Conservation (phyloP, 306 rosid species). For the Trifolium fragiferum region DNA sequence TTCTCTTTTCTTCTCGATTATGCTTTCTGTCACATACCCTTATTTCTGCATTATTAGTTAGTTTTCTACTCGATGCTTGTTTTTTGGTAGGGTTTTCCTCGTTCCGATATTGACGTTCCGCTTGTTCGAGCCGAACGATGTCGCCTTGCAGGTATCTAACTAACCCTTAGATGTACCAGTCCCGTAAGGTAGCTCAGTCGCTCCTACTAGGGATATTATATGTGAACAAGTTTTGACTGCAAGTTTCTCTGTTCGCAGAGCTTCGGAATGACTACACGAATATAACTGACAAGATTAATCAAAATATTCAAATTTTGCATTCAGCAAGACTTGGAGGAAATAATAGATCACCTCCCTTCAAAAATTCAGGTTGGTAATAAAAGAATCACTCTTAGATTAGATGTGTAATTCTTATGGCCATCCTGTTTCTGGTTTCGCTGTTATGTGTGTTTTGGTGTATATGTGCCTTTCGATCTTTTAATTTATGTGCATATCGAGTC, state of each 20-base stretch:
- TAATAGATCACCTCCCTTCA: conserved; percentile 4
- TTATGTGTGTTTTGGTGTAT: not conserved
- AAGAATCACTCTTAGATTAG: too few species aligned
- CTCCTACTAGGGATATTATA: not conserved
- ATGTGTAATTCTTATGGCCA: not conserved
- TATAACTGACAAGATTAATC: conserved; percentile 72
- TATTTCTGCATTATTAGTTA: not conserved
- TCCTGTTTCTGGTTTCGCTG: not conserved
- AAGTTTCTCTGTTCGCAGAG: conserved; percentile 47
- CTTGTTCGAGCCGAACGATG: conserved; percentile 69
- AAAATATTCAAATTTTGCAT: conserved; percentile 74
- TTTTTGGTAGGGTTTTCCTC: conserved; percentile 84
- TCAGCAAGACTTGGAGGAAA: conserved; percentile 63
- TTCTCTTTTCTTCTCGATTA: not conserved
- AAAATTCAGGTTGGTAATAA: conserved; percentile 57
- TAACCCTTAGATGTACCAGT: not conserved
- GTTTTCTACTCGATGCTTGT: not conserved
- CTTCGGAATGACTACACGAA: conserved; percentile 77
- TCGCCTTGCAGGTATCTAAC: conserved; percentile 71
- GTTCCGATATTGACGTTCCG: conserved; percentile 79
- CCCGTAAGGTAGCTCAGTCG: too few species aligned
- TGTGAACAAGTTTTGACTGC: not conserved
- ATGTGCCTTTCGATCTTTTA: not conserved
- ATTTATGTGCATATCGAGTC: conserved; percentile 1
- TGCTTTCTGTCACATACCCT: not conserved